Evolutionary conservation across 768 basidiomycete species (phyloP).

Genomic region (Mycena chlorophos): DNA sequence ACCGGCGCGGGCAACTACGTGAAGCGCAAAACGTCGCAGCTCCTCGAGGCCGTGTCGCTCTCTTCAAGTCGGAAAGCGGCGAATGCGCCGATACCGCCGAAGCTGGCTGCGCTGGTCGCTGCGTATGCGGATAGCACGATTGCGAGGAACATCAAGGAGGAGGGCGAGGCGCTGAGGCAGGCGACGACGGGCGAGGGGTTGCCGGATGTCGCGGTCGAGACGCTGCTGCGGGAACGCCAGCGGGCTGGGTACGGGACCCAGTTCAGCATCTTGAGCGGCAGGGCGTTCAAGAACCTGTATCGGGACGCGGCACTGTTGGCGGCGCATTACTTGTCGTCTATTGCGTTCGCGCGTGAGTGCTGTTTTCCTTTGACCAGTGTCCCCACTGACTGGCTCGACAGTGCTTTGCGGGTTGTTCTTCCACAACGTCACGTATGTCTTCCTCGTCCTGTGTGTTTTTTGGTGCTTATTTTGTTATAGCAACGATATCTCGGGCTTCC

Average conservation of each 20-base stretch:
- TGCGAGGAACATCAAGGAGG: conserved; percentile 57
- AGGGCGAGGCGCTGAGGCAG: conserved; percentile 53
- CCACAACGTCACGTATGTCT: conserved; percentile 73
- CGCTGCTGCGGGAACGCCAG: conserved; percentile 67
- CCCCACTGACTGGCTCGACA: conserved; percentile 28
- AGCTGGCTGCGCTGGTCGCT: conserved; percentile 70
- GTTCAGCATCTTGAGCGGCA: conserved; percentile 90
- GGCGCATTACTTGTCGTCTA: conserved; percentile 85
- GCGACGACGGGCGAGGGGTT: conserved; percentile 36
- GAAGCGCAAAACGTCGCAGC: conserved; percentile 71
- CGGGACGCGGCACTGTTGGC: conserved; percentile 89
- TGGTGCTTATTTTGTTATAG: conserved; percentile 31
- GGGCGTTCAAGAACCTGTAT: conserved; percentile 98
- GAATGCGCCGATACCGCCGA: conserved; percentile 47
- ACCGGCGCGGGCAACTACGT: conserved; percentile 54
- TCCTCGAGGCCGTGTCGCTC: conserved; percentile 57
- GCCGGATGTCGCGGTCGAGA: conserved; percentile 72
- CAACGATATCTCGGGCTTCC: conserved; percentile 96
- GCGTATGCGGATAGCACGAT: conserved; percentile 70
- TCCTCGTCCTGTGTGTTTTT: neutral
- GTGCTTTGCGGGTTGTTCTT: conserved; percentile 94
- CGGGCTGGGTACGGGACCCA: conserved; percentile 88
- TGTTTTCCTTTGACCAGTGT: conserved; percentile 2
- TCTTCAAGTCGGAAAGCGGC: conserved; percentile 24
- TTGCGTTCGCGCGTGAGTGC: conserved; percentile 75